A percentile compares a stretch with the other conserved stretches of the same genome.
phyloP scores from a whole-genome alignment of 2,329 filamentous ascomycete genomes.

The Alternaria solani region DNA sequence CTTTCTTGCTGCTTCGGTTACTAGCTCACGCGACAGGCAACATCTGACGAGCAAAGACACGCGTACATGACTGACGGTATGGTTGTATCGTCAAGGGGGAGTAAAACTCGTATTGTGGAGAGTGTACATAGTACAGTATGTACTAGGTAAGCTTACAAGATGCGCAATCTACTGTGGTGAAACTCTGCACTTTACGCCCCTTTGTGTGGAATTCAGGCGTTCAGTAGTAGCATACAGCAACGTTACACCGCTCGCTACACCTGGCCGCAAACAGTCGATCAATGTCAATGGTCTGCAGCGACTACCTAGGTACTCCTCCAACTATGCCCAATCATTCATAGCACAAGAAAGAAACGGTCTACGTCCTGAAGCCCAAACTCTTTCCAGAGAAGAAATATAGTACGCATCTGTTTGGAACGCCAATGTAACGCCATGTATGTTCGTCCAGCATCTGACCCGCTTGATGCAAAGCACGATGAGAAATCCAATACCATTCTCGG shows the following conservation, averaged over 20 bases:
- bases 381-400: not conserved
- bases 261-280: not conserved
- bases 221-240: not conserved
- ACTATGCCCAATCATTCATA: not conserved
- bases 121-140: not conserved
- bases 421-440: not conserved
- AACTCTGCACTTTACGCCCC: not conserved
- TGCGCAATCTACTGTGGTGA: not conserved
- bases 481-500: not conserved
- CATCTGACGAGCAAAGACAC: not conserved
- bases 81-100: not conserved
- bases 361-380: not conserved
- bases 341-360: not conserved
- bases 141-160: not conserved
- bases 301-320: not conserved
- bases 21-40: not conserved
- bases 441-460: not conserved
- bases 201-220: not conserved
- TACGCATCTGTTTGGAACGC: not conserved
- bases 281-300: not conserved
- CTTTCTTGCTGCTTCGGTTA: not conserved
- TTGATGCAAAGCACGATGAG: constrained; percentile 4
- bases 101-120: not conserved
- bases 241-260: constrained; percentile 14
- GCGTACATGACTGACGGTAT: not conserved